Conservation (phyloP, 305 asterid genomes). For the Fraxinus latifolia region DNA sequence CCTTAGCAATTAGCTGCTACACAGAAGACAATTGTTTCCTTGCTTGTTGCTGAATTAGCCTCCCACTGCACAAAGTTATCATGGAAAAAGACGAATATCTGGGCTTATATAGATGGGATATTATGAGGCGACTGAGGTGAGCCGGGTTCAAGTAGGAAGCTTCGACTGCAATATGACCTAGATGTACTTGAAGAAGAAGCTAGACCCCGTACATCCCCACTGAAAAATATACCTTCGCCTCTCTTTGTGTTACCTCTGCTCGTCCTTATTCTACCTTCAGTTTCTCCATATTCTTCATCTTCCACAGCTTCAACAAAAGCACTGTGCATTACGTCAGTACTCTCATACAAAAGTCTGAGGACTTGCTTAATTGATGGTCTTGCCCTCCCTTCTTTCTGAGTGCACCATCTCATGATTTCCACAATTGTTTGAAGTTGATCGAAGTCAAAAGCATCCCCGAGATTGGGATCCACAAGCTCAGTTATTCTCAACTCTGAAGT, state of each 20-base stretch:
- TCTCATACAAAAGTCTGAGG: constrained; percentile 72
- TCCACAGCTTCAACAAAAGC: constrained; percentile 76
- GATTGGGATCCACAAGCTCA: constrained; percentile 67
- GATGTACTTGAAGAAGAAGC: constrained; percentile 93
- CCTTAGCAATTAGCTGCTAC: neutral
- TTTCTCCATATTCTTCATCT: constrained; percentile 54
- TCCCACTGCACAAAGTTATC: neutral
- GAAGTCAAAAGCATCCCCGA: constrained; percentile 62
- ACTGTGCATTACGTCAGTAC: constrained; percentile 63
- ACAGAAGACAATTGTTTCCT: neutral
- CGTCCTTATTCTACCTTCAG: constrained; percentile 49
- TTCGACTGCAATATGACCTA: constrained; percentile 75
- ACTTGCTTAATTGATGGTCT: constrained; percentile 97
- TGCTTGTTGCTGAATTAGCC: neutral
- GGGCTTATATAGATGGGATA: constrained; percentile 41
- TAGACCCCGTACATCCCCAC: constrained; percentile 66
- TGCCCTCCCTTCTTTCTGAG: constrained; percentile 66
- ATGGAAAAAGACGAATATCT: neutral
- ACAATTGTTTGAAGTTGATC: constrained; percentile 69
- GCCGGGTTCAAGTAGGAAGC: constrained; percentile 67
- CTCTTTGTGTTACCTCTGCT: constrained; percentile 45
- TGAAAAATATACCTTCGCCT: constrained; percentile 36
- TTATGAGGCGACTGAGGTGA: constrained; percentile 71
- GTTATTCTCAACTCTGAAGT: constrained; percentile 51
- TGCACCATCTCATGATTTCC: constrained; percentile 69